Conservation (phyloP, 2,329 filamentous ascomycete species). For the Ophiosphaerella korrae region DNA sequence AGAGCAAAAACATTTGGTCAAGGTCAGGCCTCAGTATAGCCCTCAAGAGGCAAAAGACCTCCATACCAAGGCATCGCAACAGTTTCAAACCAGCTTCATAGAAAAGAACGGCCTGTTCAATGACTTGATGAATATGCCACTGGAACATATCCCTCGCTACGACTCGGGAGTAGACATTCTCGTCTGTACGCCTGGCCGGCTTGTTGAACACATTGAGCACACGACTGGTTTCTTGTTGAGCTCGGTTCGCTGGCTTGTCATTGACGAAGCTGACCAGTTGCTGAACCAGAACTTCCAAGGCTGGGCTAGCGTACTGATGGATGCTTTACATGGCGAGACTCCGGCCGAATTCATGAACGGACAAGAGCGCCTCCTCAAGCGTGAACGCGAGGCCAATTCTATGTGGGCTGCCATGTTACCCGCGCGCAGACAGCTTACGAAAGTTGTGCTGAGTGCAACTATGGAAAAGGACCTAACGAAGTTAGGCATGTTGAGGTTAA, state of each 20-base stretch:
- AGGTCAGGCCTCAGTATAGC: constrained; percentile 65
- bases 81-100: constrained; percentile 38
- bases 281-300: constrained; percentile 91
- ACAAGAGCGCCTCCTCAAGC: constrained; percentile 59
- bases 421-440: constrained; percentile 62
- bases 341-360: constrained; percentile 53
- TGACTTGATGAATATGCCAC: constrained; percentile 52
- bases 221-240: constrained; percentile 82
- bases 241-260: constrained; percentile 82
- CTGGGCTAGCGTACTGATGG: constrained; percentile 77
- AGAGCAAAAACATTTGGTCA: constrained; percentile 67
- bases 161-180: constrained; percentile 82
- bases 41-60: constrained; percentile 61
- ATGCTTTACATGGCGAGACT: constrained; percentile 60
- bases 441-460: constrained; percentile 88
- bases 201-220: constrained; percentile 87
- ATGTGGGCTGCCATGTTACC: constrained; percentile 41
- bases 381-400: constrained; percentile 38
- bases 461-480: constrained; percentile 87
- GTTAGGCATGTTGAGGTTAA: constrained; percentile 73
- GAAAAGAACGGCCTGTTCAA: constrained; percentile 46
- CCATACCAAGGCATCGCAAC: constrained; percentile 48
- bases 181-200: constrained; percentile 86
- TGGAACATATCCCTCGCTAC: constrained; percentile 68
- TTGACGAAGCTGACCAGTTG: constrained; percentile 92